Base-by-base conservation (phyloP, 139 green algal genomes). In the Pseudopediastrum boryanum region DNA sequence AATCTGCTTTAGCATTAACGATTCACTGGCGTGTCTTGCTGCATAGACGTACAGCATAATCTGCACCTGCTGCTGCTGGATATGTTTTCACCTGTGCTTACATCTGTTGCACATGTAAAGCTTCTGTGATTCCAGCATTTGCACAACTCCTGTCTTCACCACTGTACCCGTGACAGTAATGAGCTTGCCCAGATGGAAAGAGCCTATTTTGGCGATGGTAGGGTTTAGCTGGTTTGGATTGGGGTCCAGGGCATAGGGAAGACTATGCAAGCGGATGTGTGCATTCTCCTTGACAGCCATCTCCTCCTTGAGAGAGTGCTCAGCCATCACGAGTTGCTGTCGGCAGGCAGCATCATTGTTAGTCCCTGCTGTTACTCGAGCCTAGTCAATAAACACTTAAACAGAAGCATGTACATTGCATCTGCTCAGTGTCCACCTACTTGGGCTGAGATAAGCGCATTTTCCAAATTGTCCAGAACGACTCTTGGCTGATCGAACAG, bases 111-210 rank as follows among this genome's bases (percentile, higher is more conserved):
- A 97, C 48, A 89, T 76, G 75, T 86, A 97, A 33, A 89, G 23
- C 19, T 87, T 81, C 58, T 81, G 75, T 16, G 65, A 77, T 77
- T 98, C 91, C 67, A 95, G 83, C 83, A 94, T 90, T 48, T 94
- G 89, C 6, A 98, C 81, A 0, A 79, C 36, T 1, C 91, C 93
- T 6, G 85, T 83, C 3, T 92, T 89, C 12, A 94, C 83, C 7
- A 97, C 85, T 0, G 93, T 98, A 12, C 94, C 94, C 0, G 6
- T 43, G 0, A 98, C 62, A 5, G 77, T 89, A 13, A 98, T 39
- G 8, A 98, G 84, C 50, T 71, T 78, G 36, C 82, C 83, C 12
- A 91, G 72, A 69, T 97, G 88, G 1, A 36, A 48, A 6, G 84
- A 83, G 13, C 86, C 79, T 8, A 97, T 71, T 23, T 41, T 62